A percentile compares a stretch with the other conserved stretches of the same genome.
phyloP scores from a whole-genome alignment of 176 grass and related monocot species.

The Alloteropsis semialata region DNA sequence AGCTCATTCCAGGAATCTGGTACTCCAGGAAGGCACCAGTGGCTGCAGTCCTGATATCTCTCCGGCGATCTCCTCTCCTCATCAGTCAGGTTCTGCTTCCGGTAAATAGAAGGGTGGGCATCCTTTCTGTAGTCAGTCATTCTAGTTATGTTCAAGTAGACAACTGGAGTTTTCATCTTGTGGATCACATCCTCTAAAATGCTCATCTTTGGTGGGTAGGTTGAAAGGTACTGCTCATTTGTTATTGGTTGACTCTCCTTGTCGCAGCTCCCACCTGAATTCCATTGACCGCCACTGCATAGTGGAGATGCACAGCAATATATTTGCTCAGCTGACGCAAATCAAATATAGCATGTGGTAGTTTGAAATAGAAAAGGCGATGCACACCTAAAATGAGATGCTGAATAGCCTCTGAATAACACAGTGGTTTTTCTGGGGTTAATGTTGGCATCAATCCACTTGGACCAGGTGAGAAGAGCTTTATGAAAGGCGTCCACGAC shows the following conservation, averaged over 20 bases:
- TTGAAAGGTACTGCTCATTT: constrained; percentile 69
- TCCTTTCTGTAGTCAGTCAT: constrained; percentile 97
- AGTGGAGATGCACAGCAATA: constrained; percentile 21
- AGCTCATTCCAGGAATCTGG: constrained; percentile 88
- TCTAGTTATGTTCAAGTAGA: constrained; percentile 87
- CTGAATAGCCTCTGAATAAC: constrained; percentile 90
- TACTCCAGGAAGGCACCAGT: constrained; percentile 90
- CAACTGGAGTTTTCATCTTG: constrained; percentile 75
- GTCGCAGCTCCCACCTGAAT: constrained; percentile 88
- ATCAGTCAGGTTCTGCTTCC: constrained; percentile 49
- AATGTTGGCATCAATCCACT: constrained; percentile 84
- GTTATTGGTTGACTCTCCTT: constrained; percentile 73
- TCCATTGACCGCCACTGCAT: constrained; percentile 93
- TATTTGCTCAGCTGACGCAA: neutral
- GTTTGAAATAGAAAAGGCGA: neutral
- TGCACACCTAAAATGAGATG: constrained; percentile 79
- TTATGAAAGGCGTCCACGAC: constrained; percentile 76
- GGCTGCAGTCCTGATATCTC: constrained; percentile 81
- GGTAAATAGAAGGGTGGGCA: constrained; percentile 81
- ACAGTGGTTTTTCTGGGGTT: constrained; percentile 64
- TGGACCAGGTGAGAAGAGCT: constrained; percentile 89
- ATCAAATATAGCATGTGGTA: neutral
- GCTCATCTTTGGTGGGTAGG: constrained; percentile 67
- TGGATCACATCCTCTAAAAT: constrained; percentile 69
- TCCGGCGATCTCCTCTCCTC: constrained; percentile 61